Percentiles rank a stretch among this genome's conserved stretches.
Evolutionary conservation across 2,329 filamentous ascomycete genomes (phyloP).

Genomic region (Paracorniculantispora psalliotae): DNA sequence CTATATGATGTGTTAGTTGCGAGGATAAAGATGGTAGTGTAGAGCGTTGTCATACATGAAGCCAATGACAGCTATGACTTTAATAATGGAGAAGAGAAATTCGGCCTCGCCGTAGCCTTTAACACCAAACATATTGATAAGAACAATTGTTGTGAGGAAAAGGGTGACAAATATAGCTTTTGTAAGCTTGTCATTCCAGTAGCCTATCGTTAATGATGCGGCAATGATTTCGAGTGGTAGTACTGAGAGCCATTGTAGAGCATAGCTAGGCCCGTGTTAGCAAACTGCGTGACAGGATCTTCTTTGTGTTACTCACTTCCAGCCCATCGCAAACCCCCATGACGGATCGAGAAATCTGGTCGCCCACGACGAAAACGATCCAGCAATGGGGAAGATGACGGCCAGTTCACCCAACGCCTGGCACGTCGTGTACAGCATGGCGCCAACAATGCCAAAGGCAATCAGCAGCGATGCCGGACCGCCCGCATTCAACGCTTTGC

Average conservation of each 20-base stretch:
- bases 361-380: conserved; percentile 87
- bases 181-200: conserved; percentile 64
- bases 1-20: conserved; percentile 34
- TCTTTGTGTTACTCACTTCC: conserved; percentile 67
- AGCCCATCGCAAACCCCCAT: conserved; percentile 93
- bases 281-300: not conserved
- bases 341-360: conserved; percentile 90
- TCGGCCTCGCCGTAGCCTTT: conserved; percentile 87
- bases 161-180: conserved; percentile 77
- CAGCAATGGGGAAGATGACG: conserved; percentile 83
- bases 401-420: conserved; percentile 90
- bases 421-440: conserved; percentile 88
- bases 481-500: conserved; percentile 62
- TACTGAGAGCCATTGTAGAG: conserved; percentile 80
- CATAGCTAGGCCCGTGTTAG: conserved; percentile 52
- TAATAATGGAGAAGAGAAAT: conserved; percentile 81
- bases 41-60: conserved; percentile 63
- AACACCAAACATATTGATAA: conserved; percentile 84
- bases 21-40: not conserved
- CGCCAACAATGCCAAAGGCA: conserved; percentile 72
- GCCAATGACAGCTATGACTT: conserved; percentile 78
- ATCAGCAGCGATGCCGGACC: conserved; percentile 75
- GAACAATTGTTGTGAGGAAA: conserved; percentile 70
- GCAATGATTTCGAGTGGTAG: conserved; percentile 83
- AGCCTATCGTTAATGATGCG: conserved; percentile 76